Conservation (phyloP, 768 basidiomycete species). For the Tubosaeta sp. region DNA sequence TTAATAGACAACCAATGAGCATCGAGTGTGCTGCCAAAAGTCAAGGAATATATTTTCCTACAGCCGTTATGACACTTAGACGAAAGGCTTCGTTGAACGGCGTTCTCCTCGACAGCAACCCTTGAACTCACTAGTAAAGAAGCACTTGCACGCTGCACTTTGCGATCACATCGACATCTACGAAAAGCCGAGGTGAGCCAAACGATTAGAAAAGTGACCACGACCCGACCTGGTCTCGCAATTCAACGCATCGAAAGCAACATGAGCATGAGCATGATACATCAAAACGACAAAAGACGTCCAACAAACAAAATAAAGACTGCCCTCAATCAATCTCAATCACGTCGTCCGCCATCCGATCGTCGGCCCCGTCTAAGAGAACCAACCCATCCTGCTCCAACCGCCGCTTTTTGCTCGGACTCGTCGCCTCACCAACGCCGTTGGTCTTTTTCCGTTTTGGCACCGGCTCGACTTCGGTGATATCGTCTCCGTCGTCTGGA, state of each 20-base stretch:
- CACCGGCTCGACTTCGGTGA: constrained; percentile 52
- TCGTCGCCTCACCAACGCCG: constrained; percentile 23
- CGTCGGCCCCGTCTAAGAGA: constrained; percentile 55
- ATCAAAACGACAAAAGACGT: background rate
- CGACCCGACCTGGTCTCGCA: background rate
- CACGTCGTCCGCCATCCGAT: constrained; percentile 54
- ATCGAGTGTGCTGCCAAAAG: too few relatives aligned
- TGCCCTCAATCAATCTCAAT: constrained; percentile 50
- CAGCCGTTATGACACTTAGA: too few relatives aligned
- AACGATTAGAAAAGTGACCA: background rate
- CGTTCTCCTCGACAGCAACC: too few relatives aligned
- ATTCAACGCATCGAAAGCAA: background rate
- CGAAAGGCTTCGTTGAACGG: too few relatives aligned
- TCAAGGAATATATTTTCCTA: too few relatives aligned
- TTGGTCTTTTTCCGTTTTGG: constrained; percentile 51
- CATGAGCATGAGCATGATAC: constrained; percentile 1
- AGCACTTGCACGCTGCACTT: too few relatives aligned
- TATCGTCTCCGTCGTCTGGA: constrained; percentile 41
- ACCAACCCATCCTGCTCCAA: constrained; percentile 76
- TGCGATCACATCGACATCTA: too few relatives aligned
- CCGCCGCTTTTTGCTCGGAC: constrained; percentile 60
- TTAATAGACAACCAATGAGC: too few relatives aligned
- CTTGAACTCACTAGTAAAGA: too few relatives aligned
- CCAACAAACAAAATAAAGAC: too few relatives aligned
- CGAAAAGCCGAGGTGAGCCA: too few relatives aligned